A percentile compares a stretch with the other conserved stretches of the same genome.
phyloP scores from a whole-genome alignment of 805 yeast species.

The Pichia exigua region DNA sequence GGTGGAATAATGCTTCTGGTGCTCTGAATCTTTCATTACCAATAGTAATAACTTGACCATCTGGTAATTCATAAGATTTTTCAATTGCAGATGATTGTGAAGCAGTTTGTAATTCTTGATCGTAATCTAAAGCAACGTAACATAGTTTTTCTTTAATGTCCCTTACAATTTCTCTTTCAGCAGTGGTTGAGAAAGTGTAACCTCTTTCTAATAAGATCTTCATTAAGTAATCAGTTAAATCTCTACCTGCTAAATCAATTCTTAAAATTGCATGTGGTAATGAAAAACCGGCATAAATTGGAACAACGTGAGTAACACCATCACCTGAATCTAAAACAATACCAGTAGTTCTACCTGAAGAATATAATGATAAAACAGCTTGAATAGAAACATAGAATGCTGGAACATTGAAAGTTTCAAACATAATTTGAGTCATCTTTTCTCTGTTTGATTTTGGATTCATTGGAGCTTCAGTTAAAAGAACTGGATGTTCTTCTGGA shows the following conservation, averaged over 20 bases:
- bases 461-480: conserved; percentile 99
- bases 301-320: conserved; percentile 99
- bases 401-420: conserved; percentile 98
- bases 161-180: conserved; percentile 94
- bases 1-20: conserved; percentile 99
- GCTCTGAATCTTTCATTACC: conserved; percentile 99
- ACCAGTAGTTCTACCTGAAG: conserved; percentile 99
- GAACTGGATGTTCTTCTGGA: conserved; percentile 99
- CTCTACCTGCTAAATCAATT: conserved; percentile 99
- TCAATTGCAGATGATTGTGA: conserved; percentile 97
- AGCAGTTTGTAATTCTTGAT: conserved; percentile 99
- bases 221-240: conserved; percentile 97
- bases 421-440: conserved; percentile 99
- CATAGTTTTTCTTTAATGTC: conserved; percentile 98
- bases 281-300: conserved; percentile 99
- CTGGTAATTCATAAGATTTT: conserved; percentile 98
- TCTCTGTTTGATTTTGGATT: conserved; percentile 99
- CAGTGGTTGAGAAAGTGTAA: conserved; percentile 96
- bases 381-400: conserved; percentile 98
- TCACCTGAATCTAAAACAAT: conserved; percentile 99
- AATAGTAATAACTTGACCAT: conserved; percentile 98
- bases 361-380: conserved; percentile 96
- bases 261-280: conserved; percentile 98
- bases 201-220: conserved; percentile 98
- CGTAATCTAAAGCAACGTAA: conserved; percentile 98